Evolutionary conservation across 805 yeast genomes (phyloP), one percentile per base, ranked within the genome.

Genomic region (Scheffersomyces coipomensis): DNA sequence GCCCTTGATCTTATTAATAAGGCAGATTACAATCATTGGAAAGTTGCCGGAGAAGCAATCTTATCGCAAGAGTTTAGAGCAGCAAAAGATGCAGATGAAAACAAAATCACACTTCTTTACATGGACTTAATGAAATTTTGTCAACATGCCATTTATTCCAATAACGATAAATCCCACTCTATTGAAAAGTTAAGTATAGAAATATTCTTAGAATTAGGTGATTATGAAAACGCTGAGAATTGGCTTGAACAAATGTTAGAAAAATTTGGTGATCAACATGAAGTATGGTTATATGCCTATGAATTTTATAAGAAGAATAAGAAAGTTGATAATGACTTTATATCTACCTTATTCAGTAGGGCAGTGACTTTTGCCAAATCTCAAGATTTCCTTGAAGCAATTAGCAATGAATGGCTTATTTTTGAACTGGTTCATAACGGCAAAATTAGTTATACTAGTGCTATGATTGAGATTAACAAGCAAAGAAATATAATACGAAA

Each of bases 381-480:
- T 0, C 38, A 79, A 27, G 85, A 78, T 46, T 62, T 72, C 71
- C 81, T 83, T 1, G 80, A 77, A 35, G 56, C 72, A 36, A 42
- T 78, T 4, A 46, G 68, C 10, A 74, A 73, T 34, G 81, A 72
- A 42, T 71, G 73, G 58, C 33, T 63, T 10, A 49, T 61, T 3
- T 71, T 53, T 46, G 69, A 64, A 34, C 58, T 60, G 21, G 42
- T 68, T 0, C 25, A 58, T 50, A 75, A 78, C 1, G 46, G 55
- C 12, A 37, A 44, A 0, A 41, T 40, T 1, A 33, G 55, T 1
- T 58, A 54, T 36, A 56, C 48, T 19, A 7, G 29, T 2, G 53
- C 71, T 1, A 44, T 48, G 3, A 39, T 52, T 1, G 53, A 47
- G 34, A 54, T 63, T n/a, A 51, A 57, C 18, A 57, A 48, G 31